Evolutionary conservation across 1,284 basidiomycete species (phyloP).

Genomic region (Boletus smithii): DNA sequence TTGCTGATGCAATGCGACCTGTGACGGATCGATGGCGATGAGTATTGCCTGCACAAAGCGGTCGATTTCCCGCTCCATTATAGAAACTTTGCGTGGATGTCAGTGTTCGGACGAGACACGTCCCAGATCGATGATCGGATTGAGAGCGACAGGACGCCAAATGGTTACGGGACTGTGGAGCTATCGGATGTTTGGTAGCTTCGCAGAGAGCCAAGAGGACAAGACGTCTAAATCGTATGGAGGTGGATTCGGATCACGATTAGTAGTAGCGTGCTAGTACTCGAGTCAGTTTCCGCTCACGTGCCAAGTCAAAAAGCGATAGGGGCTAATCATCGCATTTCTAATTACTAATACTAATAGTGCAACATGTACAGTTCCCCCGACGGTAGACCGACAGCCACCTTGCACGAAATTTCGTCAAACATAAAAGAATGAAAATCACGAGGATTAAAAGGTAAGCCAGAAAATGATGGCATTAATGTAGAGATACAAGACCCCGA

Average conservation of each 20-base stretch:
- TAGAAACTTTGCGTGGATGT: constrained; percentile 2
- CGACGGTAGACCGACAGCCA: constrained; percentile 19
- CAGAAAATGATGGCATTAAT: constrained; percentile 25
- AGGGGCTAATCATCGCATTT: constrained; percentile 19
- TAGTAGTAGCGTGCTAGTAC: not conserved
- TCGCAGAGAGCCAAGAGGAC: not conserved
- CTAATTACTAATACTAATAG: constrained; percentile 6
- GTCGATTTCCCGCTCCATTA: constrained; percentile 70
- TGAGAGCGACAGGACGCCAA: not conserved
- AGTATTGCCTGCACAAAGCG: constrained; percentile 79
- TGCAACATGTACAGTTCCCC: constrained; percentile 27
- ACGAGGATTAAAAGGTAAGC: constrained; percentile 21
- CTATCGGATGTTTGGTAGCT: constrained; percentile 2
- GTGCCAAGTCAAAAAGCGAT: constrained; percentile 19
- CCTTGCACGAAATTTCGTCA: constrained; percentile 28
- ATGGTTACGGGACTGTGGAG: not conserved
- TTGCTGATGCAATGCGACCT: constrained; percentile 66
- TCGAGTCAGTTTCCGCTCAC: constrained; percentile 26
- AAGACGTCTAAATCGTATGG: constrained; percentile 4
- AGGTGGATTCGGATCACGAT: constrained; percentile 10
- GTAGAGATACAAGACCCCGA: constrained; percentile 14
- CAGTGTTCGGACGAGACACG: constrained; percentile 15
- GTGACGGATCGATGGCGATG: constrained; percentile 78
- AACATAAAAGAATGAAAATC: constrained; percentile 26
- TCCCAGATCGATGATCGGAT: constrained; percentile 16